Evolutionary conservation across 176 grass and related monocot genomes (phyloP).

Genomic region (Aechmea fasciata): DNA sequence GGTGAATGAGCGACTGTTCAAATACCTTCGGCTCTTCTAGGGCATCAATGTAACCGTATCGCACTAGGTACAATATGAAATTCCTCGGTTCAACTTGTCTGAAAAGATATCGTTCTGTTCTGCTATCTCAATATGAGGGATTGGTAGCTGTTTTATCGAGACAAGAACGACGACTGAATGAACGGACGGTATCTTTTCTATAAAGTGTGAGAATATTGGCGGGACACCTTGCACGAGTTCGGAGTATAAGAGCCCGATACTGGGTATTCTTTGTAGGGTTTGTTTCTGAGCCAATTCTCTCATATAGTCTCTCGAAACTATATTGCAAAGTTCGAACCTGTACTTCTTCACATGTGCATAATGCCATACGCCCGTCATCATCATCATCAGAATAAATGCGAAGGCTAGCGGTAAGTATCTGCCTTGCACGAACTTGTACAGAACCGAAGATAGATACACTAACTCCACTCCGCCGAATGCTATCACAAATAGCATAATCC

Average conservation of each 20-base stretch:
- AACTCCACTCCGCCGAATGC: conserved; percentile 41
- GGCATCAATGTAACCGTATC: conserved; percentile 68
- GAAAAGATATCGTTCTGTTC: conserved; percentile 69
- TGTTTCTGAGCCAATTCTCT: conserved; percentile 16
- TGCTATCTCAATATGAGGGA: conserved; percentile 30
- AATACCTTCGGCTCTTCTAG: conserved; percentile 48
- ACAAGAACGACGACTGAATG: conserved; percentile 64
- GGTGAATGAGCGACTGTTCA: conserved; percentile 23
- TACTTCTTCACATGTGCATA: conserved; percentile 52
- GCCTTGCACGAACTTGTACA: conserved; percentile 62
- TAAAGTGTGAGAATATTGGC: conserved; percentile 57
- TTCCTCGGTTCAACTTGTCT: conserved; percentile 14
- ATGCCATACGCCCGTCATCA: conserved; percentile 80
- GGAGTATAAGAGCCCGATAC: conserved; percentile 59
- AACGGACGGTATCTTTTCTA: conserved; percentile 56
- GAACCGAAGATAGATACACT: conserved; percentile 55
- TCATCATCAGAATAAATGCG: conserved; percentile 24
- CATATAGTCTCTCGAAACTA: conserved; percentile 26
- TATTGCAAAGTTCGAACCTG: conserved; percentile 39
- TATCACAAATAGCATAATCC: conserved; percentile 38
- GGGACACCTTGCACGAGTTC: conserved; percentile 81
- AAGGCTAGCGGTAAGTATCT: conserved; percentile 58
- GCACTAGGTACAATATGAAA: conserved; percentile 40
- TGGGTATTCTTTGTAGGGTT: conserved; percentile 29
- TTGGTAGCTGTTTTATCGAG: conserved; percentile 61